Evolutionary conservation across 1,284 basidiomycete species (phyloP).

Genomic region (Mycosarcoma maydis): DNA sequence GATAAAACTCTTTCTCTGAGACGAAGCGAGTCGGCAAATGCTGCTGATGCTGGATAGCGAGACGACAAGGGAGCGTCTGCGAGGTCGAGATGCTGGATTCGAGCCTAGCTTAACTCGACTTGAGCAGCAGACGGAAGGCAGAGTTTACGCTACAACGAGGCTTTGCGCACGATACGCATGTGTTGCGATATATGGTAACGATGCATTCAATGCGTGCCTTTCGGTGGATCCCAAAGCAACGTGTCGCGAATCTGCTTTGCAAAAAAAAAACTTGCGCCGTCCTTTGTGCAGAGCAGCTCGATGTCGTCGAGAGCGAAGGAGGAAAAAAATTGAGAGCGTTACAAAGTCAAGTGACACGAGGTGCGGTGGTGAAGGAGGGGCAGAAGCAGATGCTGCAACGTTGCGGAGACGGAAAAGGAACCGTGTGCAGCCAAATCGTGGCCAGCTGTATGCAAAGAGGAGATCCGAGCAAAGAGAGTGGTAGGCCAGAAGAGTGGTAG

Average conservation of each 20-base stretch:
- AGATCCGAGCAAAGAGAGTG: too few relatives aligned
- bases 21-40: not conserved
- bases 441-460: not conserved
- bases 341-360: too few relatives aligned
- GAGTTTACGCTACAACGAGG: too few relatives aligned
- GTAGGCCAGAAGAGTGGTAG: too few relatives aligned
- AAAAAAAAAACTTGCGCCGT: too few relatives aligned
- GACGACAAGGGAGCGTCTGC: not conserved
- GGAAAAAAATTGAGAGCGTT: too few relatives aligned
- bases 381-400: not conserved
- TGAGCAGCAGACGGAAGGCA: not conserved
- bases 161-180: not conserved
- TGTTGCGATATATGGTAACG: not conserved
- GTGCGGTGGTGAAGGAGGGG: too few relatives aligned
- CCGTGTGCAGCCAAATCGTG: not conserved
- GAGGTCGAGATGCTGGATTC: not conserved
- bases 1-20: too few relatives aligned
- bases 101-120: not conserved
- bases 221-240: not conserved
- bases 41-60: not conserved
- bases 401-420: not conserved
- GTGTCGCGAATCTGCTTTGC: not conserved
- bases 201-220: not conserved
- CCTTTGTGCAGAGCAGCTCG: too few relatives aligned
- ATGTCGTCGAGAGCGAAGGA: too few relatives aligned